A percentile compares a stretch with the other conserved stretches of the same genome.
Evolutionary conservation across 495 filamentous ascomycete species (phyloP).

Genomic region (Paragyromitra xinjiangensis): DNA sequence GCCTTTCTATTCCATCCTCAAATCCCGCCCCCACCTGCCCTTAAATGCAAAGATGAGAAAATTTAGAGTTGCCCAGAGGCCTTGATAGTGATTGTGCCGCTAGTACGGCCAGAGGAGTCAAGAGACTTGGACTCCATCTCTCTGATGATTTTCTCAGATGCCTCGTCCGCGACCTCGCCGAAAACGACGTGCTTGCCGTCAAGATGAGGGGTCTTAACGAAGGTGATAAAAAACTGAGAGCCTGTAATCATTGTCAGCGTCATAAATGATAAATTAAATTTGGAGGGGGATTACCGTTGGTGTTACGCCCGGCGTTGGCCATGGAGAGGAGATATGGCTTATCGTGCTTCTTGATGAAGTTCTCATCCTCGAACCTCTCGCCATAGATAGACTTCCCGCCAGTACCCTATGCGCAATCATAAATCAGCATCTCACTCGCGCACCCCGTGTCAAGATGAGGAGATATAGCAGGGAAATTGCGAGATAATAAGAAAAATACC

Average conservation of each 20-base stretch:
- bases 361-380: conserved; percentile 85
- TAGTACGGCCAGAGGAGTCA: conserved; percentile 47
- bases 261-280: not conserved
- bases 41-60: conserved; percentile 9
- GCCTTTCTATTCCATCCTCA: conserved; percentile 49
- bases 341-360: conserved; percentile 73
- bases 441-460: conserved; percentile 55
- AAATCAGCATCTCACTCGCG: conserved; percentile 36
- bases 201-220: conserved; percentile 75
- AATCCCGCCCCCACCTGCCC: conserved; percentile 14
- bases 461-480: not conserved
- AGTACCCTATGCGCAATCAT: conserved; percentile 68
- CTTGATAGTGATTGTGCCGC: conserved; percentile 46
- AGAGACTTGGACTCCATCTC: conserved; percentile 68
- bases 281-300: conserved; percentile 58
- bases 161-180: conserved; percentile 73
- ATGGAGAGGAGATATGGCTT: conserved; percentile 75
- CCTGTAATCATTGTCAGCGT: conserved; percentile 4
- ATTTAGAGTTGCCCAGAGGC: conserved; percentile 33
- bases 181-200: conserved; percentile 85
- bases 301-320: conserved; percentile 84
- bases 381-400: conserved; percentile 89
- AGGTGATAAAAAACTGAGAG: conserved; percentile 57
- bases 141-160: conserved; percentile 72
- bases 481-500: conserved; percentile 55